Base-by-base conservation (phyloP, 2,329 filamentous ascomycete species). In the Hysterium pulicare region DNA sequence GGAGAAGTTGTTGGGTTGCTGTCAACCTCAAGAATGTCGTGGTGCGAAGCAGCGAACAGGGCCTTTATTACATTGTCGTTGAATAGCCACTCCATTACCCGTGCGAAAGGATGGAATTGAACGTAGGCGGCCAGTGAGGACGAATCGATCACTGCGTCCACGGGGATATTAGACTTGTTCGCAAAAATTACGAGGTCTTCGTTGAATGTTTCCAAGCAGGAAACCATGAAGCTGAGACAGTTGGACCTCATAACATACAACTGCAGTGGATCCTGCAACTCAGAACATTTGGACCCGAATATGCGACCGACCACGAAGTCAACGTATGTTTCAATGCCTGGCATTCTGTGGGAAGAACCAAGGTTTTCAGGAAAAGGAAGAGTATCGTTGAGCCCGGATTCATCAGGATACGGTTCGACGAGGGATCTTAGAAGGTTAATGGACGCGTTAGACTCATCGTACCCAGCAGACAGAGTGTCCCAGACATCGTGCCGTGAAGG, bases 11-110 rank as follows among this genome's bases (percentile, higher is more conserved):
- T 81, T 4, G 82, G 72, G 9, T 88, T 81, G 53, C 80, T 82
- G 47, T 86, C 81, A 31, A 96, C 78, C 45, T 87, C 83, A 6
- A 77, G 73, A 13, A 84, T 71, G 52, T 91, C 81, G 61, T 94
- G 85, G 53, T 91, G 86, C 22, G 93, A 81, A 9, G 86, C 81
- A 43, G 81, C 77, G 65, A 96, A 91, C 2, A 98, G 70, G 11
- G 84, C 81, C 50, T 79, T 80, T 56, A 95, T 81, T 17, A 96
- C 87, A 50, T 86, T 88, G 58, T 94, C 88, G 61, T 95, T 96
- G 67, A 95, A 95, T 68, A 98, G 81, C 90, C 93, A 97, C 61
- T 98, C 93, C 87, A 97, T 96, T 13, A 95, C 84, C 45, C 94
- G 82, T 3, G 87, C 83, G 59, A 97, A 98, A 0, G 94, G 91